Base-by-base conservation (phyloP, 108 stramenopile species). In the Schizochytrium sp. region DNA sequence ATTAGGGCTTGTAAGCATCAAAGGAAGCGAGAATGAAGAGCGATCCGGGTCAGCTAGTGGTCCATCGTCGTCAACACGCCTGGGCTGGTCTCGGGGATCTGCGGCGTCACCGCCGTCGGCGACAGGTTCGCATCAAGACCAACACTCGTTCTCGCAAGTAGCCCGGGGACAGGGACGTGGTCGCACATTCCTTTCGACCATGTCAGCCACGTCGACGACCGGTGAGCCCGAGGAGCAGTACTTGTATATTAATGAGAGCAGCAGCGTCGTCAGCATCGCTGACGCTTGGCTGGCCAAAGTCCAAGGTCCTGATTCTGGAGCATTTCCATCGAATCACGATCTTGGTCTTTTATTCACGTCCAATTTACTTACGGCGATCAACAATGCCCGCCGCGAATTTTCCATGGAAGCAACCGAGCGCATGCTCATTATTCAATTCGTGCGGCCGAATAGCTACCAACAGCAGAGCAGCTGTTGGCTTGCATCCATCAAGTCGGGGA, bases 401-500 rank as follows among this genome's bases (percentile, higher is more conserved):
- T 12, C 45, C n/a, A 18, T 4, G 12, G 45, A 53, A 19, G 10
- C 5, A 12, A 83, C 76, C 12, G n/a, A 47, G 76, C 51, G 51
- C 25, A 83, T 83, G 76, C 25, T 83, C 45, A 83, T 53, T 16
- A 83, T 83, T 83, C 48, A 83, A 23, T 83, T 83, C 48, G 76
- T 83, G 45, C 51, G 76, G 14, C 76, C 76, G 8, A 83, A 83
- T 23, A 23, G 43, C n/a, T 47, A 53, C 28, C 51, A 53, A 45
- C 76, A 83, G 10, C 76, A 83, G 76, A 8, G 43, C 16, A 28
- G 76, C 45, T 83, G 76, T 45, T 83, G 76, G 76, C 48, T 83
- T 53, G 76, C 51, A 53, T 43, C 76, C 25, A 83, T 83, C n/a
- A 83, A 83, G 76, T 83, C 76, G 8, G 51, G 45, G 18, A 16